Conservation (phyloP, 768 basidiomycete genomes). For the Gymnopilus dilepis region DNA sequence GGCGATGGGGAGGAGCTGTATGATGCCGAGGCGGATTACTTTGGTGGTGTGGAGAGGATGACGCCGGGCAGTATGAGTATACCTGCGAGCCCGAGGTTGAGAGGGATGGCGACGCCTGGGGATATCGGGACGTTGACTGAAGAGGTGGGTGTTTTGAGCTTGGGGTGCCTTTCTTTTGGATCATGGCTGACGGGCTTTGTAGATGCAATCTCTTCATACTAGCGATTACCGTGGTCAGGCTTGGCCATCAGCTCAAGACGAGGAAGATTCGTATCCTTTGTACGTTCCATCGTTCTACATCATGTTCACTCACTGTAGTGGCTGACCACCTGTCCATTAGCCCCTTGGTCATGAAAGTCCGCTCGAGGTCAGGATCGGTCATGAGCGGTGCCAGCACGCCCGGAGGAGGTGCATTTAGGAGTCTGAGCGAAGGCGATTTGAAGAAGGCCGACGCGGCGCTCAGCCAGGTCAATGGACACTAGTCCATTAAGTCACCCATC, state of each 20-base stretch:
- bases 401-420: conserved; percentile 79
- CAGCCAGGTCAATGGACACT: conserved; percentile 48
- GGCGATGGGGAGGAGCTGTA: conserved; percentile 51
- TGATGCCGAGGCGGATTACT: conserved; percentile 46
- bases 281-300: conserved; percentile 44
- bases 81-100: conserved; percentile 87
- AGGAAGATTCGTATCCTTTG: conserved; percentile 93
- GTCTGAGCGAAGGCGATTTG: conserved; percentile 87
- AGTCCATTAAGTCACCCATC: no score
- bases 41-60: conserved; percentile 69
- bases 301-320: conserved; percentile 7
- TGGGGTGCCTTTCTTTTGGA: conserved; percentile 1
- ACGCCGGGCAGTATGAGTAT: conserved; percentile 78
- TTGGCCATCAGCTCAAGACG: conserved; percentile 69
- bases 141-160: conserved; percentile 58
- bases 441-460: conserved; percentile 88
- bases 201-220: conserved; percentile 88
- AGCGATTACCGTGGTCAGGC: conserved; percentile 82
- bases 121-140: conserved; percentile 91
- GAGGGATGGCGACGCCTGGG: conserved; percentile 89
- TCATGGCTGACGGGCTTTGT: not conserved
- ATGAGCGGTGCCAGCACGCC: conserved; percentile 78
- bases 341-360: conserved; percentile 90
- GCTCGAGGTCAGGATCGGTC: conserved; percentile 81
- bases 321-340: conserved; percentile 41